phyloP scores from a whole-genome alignment of 371 early-diverging fungal genomes.

The Dinochytrium kinnereticum region DNA sequence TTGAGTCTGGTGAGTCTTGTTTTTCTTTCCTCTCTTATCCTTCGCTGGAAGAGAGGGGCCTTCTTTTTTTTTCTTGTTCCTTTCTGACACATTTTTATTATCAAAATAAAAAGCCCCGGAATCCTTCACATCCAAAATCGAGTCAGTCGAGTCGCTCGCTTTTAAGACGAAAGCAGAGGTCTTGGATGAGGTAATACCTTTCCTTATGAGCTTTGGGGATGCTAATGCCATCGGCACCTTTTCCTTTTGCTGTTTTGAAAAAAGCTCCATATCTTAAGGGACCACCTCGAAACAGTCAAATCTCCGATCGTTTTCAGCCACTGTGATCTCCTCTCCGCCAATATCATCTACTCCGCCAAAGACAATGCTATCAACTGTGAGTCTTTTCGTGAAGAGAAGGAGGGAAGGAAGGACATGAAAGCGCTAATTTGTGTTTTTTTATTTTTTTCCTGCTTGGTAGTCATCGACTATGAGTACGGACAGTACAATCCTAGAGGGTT shows the following conservation, averaged over 20 bases:
- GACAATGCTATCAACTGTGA: slow-evolving; percentile 55
- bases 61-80: no score
- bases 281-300: slow-evolving; percentile 60
- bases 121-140: slow-evolving; percentile 64
- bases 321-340: slow-evolving; percentile 89
- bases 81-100: no score
- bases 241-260: not conserved
- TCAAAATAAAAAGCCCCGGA: slow-evolving; percentile 64
- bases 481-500: slow-evolving; percentile 83
- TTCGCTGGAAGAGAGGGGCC: no score
- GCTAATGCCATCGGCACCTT: no score
- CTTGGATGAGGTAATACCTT: slow-evolving; percentile 48
- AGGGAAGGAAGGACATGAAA: not conserved
- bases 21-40: no score
- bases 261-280: slow-evolving; percentile 61
- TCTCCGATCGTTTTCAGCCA: slow-evolving; percentile 91
- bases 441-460: slow-evolving; percentile 52
- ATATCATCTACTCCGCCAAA: slow-evolving; percentile 77
- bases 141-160: slow-evolving; percentile 65
- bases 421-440: not conserved
- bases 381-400: no score
- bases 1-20: slow-evolving; percentile 66
- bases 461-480: slow-evolving; percentile 97
- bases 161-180: slow-evolving; percentile 64
- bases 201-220: no score